These are phyloP conservation scores for Russula sp. DNA, from an alignment of 768 basidiomycete species.

Conservation along the genomic window DNA sequence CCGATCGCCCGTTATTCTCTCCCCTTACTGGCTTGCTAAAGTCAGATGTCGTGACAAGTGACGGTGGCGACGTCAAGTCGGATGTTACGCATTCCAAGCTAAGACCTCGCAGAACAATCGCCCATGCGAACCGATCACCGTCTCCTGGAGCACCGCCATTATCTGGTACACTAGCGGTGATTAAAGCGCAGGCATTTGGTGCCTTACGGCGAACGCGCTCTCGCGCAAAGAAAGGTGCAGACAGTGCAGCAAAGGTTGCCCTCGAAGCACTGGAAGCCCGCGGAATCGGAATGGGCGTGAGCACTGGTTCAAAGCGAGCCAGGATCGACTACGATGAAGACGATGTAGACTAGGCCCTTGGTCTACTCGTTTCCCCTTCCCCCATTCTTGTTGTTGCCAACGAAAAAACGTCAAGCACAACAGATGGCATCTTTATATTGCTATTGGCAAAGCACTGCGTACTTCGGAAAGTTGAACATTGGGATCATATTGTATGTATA, in stretches of 20 bases:
- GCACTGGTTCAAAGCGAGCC: constrained; percentile 45
- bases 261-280: constrained; percentile 79
- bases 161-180: constrained; percentile 82
- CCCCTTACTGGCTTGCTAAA: constrained; percentile 48
- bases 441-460: constrained; percentile 13
- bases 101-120: constrained; percentile 29
- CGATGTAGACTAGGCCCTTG: constrained; percentile 27
- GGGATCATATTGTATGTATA: constrained; percentile 31
- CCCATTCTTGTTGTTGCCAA: constrained; percentile 28
- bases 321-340: constrained; percentile 55
- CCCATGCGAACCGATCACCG: constrained; percentile 41
- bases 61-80: constrained; percentile 41
- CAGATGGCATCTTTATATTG: constrained; percentile 16
- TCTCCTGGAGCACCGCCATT: constrained; percentile 49
- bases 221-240: constrained; percentile 67
- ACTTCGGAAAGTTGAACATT: constrained; percentile 28
- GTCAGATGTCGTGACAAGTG: constrained; percentile 52
- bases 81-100: constrained; percentile 41
- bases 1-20: constrained; percentile 50
- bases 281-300: constrained; percentile 55
- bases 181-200: constrained; percentile 88
- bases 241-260: constrained; percentile 70
- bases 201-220: constrained; percentile 76
- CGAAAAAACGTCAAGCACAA: constrained; percentile 11
- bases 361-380: constrained; percentile 8